These are phyloP conservation scores for Boeremia exigua DNA, from an alignment of 2,329 filamentous ascomycete genomes.

Conservation along the genomic window DNA sequence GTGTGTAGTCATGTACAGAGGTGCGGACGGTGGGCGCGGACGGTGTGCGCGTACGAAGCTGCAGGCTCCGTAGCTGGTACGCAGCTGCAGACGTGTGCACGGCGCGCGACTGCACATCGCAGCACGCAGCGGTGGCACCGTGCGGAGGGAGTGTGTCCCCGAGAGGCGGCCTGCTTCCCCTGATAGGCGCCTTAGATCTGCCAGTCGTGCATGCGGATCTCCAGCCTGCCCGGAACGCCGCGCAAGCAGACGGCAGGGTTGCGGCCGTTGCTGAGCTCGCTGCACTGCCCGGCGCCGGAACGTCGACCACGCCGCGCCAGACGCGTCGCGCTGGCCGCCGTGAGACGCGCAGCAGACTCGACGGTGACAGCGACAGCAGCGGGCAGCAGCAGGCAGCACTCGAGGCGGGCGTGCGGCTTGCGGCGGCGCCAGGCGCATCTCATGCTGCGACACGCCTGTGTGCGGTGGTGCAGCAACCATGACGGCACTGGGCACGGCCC, in stretches of 20 bases:
- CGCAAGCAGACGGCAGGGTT: slow-evolving; percentile 15
- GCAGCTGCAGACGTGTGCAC: background rate
- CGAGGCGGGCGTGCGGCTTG: background rate
- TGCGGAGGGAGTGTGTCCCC: background rate
- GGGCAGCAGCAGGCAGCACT: background rate
- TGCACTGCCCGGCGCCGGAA: slow-evolving; percentile 1
- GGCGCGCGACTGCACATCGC: too few species aligned
- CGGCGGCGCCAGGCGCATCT: background rate
- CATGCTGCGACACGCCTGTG: slow-evolving; percentile 9
- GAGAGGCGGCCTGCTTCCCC: slow-evolving; percentile 9
- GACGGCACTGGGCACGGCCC: slow-evolving; percentile 30
- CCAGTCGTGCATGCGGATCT: slow-evolving; percentile 20
- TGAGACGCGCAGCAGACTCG: background rate
- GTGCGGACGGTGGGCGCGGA: background rate
- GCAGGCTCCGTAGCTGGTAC: slow-evolving; percentile 4
- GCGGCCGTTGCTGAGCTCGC: slow-evolving; percentile 11
- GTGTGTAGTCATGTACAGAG: background rate
- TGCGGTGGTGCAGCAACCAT: slow-evolving; percentile 20
- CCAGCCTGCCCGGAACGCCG: slow-evolving; percentile 18
- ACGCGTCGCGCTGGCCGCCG: background rate
- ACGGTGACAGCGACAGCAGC: background rate
- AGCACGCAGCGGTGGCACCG: background rate
- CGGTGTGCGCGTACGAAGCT: background rate
- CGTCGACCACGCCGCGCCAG: background rate
- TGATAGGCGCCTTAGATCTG: slow-evolving; percentile 19